Evolutionary conservation across 2,329 filamentous ascomycete genomes (phyloP), one percentile per base, ranked within the genome.

Genomic region (Microsporum canis): DNA sequence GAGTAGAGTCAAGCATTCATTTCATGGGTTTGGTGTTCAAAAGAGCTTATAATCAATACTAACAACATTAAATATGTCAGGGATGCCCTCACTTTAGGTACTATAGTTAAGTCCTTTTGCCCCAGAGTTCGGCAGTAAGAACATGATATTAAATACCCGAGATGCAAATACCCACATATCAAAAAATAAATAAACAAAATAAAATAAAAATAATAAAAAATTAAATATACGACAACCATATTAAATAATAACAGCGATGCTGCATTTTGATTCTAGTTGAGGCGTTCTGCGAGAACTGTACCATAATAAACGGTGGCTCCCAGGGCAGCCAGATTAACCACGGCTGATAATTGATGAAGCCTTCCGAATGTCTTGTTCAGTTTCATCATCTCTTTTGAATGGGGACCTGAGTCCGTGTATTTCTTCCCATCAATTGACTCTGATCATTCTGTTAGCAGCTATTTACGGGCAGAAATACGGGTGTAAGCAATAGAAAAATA

Each of bases 391-490:
- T 92, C 89, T 67, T 86, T 80, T 3, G 88, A 94, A 69, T 95
- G 89, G 43, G 90, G 88, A 0, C 85, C 82, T 59, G 83, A 77
- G 65, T 95, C 90, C 69, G 88, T 88, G 73, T 86, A 89, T 71
- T 88, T 88, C 81, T 95, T 96, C 60, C 90, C 90, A 71, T 96
- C 92, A 68, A 87, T 85, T 64, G 87, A 90, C 79, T 92, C 91
- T 81, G 45, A 3, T 14, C 53, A 33, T 57, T 43, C 33, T 60
- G 33, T 58, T 38, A 61, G 39, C 27, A 29, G n/a, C 34, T 4
- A 39, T 31, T 41, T 57, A 6, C n/a, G n/a, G 23, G 10, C 1
- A 47, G 14, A 8, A 2, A 59, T 8, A 51, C 5, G 29, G n/a
- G 12, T 7, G 17, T 34, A 38, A 23, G 17, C 17, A 23, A 33